A percentile compares a stretch with the other conserved stretches of the same genome.
These are phyloP conservation scores for Cladosporium oxysporum DNA, from an alignment of 2,329 filamentous ascomycete species.

Conservation along the genomic window DNA sequence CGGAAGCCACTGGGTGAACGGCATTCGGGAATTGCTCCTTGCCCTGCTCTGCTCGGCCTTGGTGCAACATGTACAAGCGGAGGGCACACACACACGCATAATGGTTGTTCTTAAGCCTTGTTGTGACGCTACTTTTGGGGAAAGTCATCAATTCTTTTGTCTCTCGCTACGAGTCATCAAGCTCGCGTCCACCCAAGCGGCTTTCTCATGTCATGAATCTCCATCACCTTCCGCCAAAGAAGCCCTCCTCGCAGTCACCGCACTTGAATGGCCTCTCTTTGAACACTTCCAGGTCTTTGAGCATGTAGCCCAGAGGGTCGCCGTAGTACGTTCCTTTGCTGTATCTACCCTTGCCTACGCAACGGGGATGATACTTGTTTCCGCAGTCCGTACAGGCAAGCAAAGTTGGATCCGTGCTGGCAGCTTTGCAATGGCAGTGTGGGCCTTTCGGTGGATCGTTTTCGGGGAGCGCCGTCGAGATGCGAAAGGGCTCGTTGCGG, in stretches of 20 bases:
- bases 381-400: background rate
- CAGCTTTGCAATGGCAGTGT: background rate
- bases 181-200: background rate
- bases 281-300: background rate
- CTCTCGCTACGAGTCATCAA: background rate
- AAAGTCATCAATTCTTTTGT: background rate
- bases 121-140: too few species aligned
- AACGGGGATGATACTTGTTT: background rate
- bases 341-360: background rate
- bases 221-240: background rate
- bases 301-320: background rate
- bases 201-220: background rate
- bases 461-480: background rate
- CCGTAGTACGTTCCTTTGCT: background rate
- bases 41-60: background rate
- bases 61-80: background rate
- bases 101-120: background rate
- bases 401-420: background rate
- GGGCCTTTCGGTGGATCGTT: background rate
- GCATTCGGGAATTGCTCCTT: conserved; percentile 6
- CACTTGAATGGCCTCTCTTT: background rate
- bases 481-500: background rate
- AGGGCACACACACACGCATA: background rate
- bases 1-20: background rate
- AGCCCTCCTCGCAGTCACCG: background rate